These are phyloP conservation scores for Physocladia obscura DNA, from an alignment of 192 early-diverging fungal genomes.

Conservation along the genomic window DNA sequence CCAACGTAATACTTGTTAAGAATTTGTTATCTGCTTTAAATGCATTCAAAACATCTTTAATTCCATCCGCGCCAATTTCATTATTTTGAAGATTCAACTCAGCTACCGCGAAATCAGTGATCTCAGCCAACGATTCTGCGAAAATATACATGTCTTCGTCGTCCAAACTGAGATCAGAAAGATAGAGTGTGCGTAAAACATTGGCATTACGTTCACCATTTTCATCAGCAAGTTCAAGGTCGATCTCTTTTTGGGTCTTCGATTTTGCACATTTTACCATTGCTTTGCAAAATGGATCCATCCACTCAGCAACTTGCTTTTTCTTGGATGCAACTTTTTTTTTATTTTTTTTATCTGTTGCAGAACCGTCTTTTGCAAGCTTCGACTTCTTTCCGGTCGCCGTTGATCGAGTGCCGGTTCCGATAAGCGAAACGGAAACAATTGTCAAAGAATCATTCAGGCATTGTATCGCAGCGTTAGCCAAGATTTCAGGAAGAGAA, in stretches of 20 bases:
- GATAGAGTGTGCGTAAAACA: no score
- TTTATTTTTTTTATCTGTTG: neutral
- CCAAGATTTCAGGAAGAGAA: neutral
- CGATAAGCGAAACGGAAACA: neutral
- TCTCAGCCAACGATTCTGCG: neutral
- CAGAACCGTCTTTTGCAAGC: neutral
- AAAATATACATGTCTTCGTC: neutral
- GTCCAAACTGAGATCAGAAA: neutral
- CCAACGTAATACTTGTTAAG: neutral
- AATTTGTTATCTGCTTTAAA: neutral
- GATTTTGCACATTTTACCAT: neutral
- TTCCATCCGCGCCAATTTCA: neutral
- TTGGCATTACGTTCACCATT: neutral
- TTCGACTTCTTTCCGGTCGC: neutral
- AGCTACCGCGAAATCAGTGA: neutral
- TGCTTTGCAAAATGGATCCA: constrained; percentile 8
- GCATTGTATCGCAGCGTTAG: neutral
- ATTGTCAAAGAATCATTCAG: neutral
- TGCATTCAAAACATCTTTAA: neutral
- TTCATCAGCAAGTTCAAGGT: neutral
- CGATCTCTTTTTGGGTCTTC: neutral
- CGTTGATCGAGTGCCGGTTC: neutral
- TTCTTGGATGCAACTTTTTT: neutral
- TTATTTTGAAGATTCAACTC: neutral
- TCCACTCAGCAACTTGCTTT: constrained; percentile 3